Conservation (phyloP, 352 stramenopile genomes). For the Pythium rishiriense region DNA sequence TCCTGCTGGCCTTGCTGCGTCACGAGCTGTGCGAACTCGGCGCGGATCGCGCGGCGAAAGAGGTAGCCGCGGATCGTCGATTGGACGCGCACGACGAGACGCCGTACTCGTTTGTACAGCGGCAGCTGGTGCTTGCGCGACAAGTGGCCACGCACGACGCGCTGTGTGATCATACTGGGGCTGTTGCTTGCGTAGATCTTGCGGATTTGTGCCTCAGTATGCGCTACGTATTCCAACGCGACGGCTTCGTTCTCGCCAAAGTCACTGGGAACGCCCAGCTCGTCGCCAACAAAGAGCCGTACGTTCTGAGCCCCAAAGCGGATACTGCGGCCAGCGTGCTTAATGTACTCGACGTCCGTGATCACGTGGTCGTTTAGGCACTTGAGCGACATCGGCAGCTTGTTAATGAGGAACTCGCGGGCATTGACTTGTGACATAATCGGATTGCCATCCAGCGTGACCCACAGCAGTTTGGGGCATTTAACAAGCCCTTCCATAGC, state of each 20-base stretch:
- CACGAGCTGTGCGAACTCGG: slow-evolving; percentile 55
- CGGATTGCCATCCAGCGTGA: slow-evolving; percentile 60
- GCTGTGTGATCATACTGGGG: slow-evolving; percentile 38
- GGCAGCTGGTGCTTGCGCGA: slow-evolving; percentile 44
- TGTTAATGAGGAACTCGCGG: slow-evolving; percentile 70
- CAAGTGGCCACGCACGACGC: slow-evolving; percentile 48
- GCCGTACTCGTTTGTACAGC: slow-evolving; percentile 43
- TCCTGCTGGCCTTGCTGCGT: slow-evolving; percentile 42
- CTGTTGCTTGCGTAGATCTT: slow-evolving; percentile 46
- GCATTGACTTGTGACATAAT: slow-evolving; percentile 54
- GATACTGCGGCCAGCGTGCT: slow-evolving; percentile 35
- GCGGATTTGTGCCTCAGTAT: slow-evolving; percentile 33
- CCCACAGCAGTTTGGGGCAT: slow-evolving; percentile 51
- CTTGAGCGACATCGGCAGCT: slow-evolving; percentile 52
- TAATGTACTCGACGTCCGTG: slow-evolving; percentile 63
- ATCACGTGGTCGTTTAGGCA: slow-evolving; percentile 64
- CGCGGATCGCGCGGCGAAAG: slow-evolving; percentile 44
- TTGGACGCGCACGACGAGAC: slow-evolving; percentile 55
- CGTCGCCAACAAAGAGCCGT: slow-evolving; percentile 30
- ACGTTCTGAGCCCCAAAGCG: slow-evolving; percentile 40
- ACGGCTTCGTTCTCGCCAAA: slow-evolving; percentile 48
- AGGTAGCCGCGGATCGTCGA: slow-evolving; percentile 63
- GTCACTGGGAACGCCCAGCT: slow-evolving; percentile 41
- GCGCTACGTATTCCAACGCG: slow-evolving; percentile 37
- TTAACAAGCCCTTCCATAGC: slow-evolving; percentile 49